A percentile compares a stretch with the other conserved stretches of the same genome.
Evolutionary conservation across 805 yeast genomes (phyloP).

Genomic region (Teunomyces funiuensis): DNA sequence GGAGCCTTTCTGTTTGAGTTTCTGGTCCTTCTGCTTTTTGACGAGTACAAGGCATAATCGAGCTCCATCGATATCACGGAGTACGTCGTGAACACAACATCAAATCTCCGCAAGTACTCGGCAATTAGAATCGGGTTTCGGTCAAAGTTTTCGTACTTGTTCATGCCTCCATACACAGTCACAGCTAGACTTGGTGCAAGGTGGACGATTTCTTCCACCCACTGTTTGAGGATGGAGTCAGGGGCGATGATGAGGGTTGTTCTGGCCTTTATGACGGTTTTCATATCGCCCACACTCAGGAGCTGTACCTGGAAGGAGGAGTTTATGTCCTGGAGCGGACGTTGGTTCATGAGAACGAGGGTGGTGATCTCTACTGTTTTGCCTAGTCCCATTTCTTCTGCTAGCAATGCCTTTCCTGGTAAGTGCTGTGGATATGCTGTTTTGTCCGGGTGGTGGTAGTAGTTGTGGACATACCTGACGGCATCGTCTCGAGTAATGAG

Average conservation of each 20-base stretch:
- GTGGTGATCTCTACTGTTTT: constrained; percentile 86
- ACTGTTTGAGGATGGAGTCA: constrained; percentile 76
- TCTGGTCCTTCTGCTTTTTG: constrained; percentile 51
- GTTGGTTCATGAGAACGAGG: constrained; percentile 57
- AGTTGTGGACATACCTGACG: constrained; percentile 21
- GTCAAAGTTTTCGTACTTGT: constrained; percentile 22
- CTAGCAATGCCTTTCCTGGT: constrained; percentile 65
- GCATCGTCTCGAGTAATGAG: constrained; percentile 17
- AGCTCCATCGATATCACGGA: constrained; percentile 68
- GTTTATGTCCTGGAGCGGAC: constrained; percentile 42
- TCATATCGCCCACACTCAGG: constrained; percentile 39
- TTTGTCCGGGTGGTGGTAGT: constrained; percentile 19
- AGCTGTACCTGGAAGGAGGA: constrained; percentile 27
- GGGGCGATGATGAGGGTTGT: constrained; percentile 88
- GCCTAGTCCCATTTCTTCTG: constrained; percentile 98
- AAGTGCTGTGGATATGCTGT: constrained; percentile 27
- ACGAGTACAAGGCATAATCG: constrained; percentile 74
- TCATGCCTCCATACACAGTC: constrained; percentile 61
- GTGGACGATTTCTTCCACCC: constrained; percentile 71
- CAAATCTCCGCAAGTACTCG: constrained; percentile 57
- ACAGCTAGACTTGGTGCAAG: constrained; percentile 62
- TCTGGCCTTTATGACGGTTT: constrained; percentile 51
- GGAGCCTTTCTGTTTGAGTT: constrained; percentile 27
- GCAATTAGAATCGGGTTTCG: constrained; percentile 47
- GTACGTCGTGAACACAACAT: constrained; percentile 81